Conservation (phyloP, 441 rosid species). For the Corymbia citriodora region DNA sequence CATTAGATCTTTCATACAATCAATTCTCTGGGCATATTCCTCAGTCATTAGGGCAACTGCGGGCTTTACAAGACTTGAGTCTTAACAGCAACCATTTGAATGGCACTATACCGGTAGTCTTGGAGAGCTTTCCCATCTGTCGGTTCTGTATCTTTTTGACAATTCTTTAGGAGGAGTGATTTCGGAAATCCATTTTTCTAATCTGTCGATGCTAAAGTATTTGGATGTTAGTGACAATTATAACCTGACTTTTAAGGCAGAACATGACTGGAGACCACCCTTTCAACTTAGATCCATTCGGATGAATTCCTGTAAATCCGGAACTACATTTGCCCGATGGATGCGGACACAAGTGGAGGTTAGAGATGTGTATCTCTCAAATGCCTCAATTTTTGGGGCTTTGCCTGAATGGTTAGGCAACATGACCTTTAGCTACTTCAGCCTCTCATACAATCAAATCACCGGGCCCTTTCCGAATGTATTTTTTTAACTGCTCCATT, state of each 20-base stretch:
- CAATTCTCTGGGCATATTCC: not conserved
- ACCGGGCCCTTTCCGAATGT: not conserved
- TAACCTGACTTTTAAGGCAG: not conserved
- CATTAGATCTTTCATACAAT: not conserved
- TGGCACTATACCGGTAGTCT: conserved; percentile 7
- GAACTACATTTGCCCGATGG: conserved; percentile 18
- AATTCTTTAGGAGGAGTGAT: conserved; percentile 10
- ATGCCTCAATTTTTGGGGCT: not conserved
- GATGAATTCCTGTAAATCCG: conserved; percentile 5
- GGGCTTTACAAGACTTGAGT: not conserved
- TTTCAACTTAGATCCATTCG: not conserved
- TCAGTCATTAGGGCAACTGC: not conserved
- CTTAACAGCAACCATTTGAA: not conserved
- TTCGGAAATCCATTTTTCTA: conserved; percentile 1
- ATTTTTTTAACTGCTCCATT: not conserved
- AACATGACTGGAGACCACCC: conserved; percentile 10
- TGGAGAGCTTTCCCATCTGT: conserved; percentile 21
- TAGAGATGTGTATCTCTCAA: not conserved
- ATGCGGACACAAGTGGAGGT: not conserved
- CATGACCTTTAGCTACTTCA: not conserved
- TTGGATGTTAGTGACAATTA: conserved; percentile 1
- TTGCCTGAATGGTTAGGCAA: not conserved
- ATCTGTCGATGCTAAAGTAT: not conserved
- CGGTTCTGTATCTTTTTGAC: not conserved
- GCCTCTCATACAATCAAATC: not conserved